Evolutionary conservation across 495 filamentous ascomycete species (phyloP), one percentile per base, ranked within the genome.

Genomic region (Clavariopsis aquatica): DNA sequence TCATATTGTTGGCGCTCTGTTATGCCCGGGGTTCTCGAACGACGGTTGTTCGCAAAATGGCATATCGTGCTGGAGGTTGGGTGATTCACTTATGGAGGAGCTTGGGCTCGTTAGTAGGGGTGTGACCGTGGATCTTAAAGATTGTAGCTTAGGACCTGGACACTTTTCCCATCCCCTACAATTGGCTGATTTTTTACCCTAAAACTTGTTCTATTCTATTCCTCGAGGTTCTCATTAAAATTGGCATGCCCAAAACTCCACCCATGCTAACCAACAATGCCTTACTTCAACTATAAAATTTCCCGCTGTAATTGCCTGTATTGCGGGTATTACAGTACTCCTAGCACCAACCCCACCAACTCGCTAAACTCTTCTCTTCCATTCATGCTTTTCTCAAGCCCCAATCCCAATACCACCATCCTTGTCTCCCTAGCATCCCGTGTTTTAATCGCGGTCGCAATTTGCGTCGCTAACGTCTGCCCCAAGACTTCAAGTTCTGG

Each of bases 381-480:
- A 24, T 24, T 51, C 59, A 70, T 60, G 19, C 47, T 54, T 31
- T 82, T 86, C 57, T 84, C 81, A 53, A 98, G 74, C 1, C 94
- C 94, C 29, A 97, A 74, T 0, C 93, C 94, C 19, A 97, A 77
- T 2, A 98, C 81, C 12, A 98, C 76, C 52, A 89, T 85, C 56
- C 94, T 83, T 67, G 81, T 85, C 74, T 98, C 94, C 20, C 88
- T 79, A 3, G 89, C 86, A 56, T 89, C 80, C 65, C 85, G 86
- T 56, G 84, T 84, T 31, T 84, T 77, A 62, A 98, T 83, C 13
- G 86, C 84, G 69, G 85, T 93, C 6, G 89, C 94, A 62, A 97
- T 90, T 71, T 96, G 92, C 53, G 89, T 89, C 38, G 91, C 91
- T 72, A 91, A 86, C 4, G 96, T 83, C 77, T 97, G 94, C 26